phyloP scores from a whole-genome alignment of 192 early-diverging fungal species.

The Coemansia interrupta region DNA sequence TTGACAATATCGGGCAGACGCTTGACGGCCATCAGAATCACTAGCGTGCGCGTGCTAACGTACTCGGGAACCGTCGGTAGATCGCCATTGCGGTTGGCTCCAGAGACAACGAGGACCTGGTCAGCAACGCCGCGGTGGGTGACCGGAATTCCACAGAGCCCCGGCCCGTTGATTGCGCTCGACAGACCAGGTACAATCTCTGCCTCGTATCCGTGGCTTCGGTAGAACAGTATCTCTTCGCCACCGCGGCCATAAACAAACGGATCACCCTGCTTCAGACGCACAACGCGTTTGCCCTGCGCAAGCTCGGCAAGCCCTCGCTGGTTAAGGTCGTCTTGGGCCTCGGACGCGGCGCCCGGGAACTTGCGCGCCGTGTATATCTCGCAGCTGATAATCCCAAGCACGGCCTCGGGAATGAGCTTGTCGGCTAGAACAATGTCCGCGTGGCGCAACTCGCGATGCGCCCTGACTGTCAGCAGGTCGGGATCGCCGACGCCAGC shows the following conservation, averaged over 20 bases:
- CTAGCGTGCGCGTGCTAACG: conserved; percentile 65
- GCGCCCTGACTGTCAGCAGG: conserved; percentile 72
- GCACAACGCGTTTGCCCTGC: conserved; percentile 66
- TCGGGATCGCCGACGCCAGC: conserved; percentile 83
- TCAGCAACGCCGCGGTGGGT: conserved; percentile 87
- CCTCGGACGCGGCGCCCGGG: conserved; percentile 60
- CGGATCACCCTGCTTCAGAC: conserved; percentile 90
- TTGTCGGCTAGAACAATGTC: conserved; percentile 85
- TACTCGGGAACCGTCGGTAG: conserved; percentile 72
- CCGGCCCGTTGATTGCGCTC: conserved; percentile 72
- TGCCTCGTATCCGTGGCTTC: conserved; percentile 64
- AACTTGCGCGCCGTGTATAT: conserved; percentile 68
- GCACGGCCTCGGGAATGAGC: conserved; percentile 61
- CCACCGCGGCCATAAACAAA: conserved; percentile 91
- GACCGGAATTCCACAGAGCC: conserved; percentile 71
- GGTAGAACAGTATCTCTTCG: conserved; percentile 79
- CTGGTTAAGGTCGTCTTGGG: conserved; percentile 75
- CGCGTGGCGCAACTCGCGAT: conserved; percentile 58
- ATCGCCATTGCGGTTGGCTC: conserved; percentile 72
- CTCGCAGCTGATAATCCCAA: conserved; percentile 55
- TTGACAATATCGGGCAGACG: conserved; percentile 63
- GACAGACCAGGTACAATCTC: conserved; percentile 76
- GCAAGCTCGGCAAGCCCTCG: conserved; percentile 69
- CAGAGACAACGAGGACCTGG: conserved; percentile 79
- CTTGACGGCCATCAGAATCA: conserved; percentile 82